These are phyloP conservation scores for Colletotrichum sp. DNA, from an alignment of 2,329 filamentous ascomycete species.

Conservation along the genomic window DNA sequence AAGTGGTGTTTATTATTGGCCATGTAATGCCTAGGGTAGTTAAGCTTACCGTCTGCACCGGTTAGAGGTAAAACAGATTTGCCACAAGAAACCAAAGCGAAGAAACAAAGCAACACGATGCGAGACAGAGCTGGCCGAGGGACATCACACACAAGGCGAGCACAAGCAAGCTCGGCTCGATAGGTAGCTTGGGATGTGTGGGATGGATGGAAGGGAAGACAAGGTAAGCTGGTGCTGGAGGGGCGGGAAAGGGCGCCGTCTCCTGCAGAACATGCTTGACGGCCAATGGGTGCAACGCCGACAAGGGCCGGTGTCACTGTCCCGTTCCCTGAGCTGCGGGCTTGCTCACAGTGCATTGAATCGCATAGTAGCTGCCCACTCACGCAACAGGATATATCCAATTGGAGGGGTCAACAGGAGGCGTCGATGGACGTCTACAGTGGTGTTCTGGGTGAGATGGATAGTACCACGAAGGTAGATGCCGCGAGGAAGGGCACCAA, in stretches of 20 bases:
- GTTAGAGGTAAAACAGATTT: neutral
- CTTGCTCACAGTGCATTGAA: conserved; percentile 18
- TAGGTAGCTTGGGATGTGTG: neutral
- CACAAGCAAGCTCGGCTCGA: neutral
- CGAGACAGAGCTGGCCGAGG: neutral
- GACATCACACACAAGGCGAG: neutral
- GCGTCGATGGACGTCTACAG: neutral
- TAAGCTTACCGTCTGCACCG: neutral
- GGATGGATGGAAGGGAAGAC: neutral
- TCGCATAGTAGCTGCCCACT: conserved; percentile 12
- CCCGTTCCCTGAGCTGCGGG: conserved; percentile 4
- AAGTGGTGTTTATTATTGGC: neutral
- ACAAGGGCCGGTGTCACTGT: neutral
- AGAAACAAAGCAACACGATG: neutral
- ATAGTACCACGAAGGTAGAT: neutral
- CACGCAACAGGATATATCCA: neutral
- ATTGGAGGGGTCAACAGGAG: neutral
- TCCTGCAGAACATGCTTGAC: conserved; percentile 19
- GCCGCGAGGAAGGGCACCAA: neutral
- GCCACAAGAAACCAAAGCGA: neutral
- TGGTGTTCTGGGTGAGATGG: neutral
- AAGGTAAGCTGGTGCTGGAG: conserved; percentile 8
- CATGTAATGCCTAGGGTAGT: neutral
- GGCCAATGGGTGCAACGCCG: conserved; percentile 4
- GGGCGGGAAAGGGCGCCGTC: conserved; percentile 17